Base-by-base conservation (phyloP, 78 protist genomes). In the Creolimax fragrantissima region DNA sequence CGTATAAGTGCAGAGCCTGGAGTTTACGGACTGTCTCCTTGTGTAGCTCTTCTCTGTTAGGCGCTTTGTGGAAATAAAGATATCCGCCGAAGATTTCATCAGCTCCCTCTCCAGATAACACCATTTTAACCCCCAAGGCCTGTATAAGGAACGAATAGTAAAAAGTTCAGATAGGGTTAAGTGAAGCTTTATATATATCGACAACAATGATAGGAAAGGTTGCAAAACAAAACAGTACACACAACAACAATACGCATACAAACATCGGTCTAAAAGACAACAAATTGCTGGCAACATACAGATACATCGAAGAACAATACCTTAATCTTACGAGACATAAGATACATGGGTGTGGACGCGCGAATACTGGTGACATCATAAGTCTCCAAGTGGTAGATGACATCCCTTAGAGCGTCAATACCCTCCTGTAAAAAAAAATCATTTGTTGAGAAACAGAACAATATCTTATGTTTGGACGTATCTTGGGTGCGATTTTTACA, bases 281-380 rank as follows among this genome's bases (percentile, higher is more conserved):
- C n/a, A n/a, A n/a, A n/a, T n/a, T n/a, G n/a, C n/a, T n/a, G n/a
- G n/a, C n/a, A n/a, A n/a, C n/a, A n/a, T n/a, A n/a, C n/a, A n/a
- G n/a, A n/a, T n/a, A n/a, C n/a, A n/a, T n/a, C n/a, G n/a, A n/a
- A n/a, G n/a, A n/a, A n/a, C n/a, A n/a, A n/a, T n/a, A n/a, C n/a
- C 83, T 96, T 97, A 94, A 96, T 96, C 43, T 91, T 90, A 37
- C 97, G 85, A 7, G 97, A 43, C 37, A 97, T 45, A 89, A 97
- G 89, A 91, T 94, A 96, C 97, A 96, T 97, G 66, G 97, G 97
- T 3, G 97, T 96, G 36, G 93, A 58, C 2, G 98, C 97, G 43
- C 98, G 96, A 42, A 97, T 86, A 2, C 97, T 95, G 3, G 98
- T 97, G 41, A 95, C 97, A 58, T 97, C 98, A 66, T 95, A 97